Evolutionary conservation across 805 yeast species (phyloP), one percentile per base, ranked within the genome.

Genomic region (Danielia reshetovae): DNA sequence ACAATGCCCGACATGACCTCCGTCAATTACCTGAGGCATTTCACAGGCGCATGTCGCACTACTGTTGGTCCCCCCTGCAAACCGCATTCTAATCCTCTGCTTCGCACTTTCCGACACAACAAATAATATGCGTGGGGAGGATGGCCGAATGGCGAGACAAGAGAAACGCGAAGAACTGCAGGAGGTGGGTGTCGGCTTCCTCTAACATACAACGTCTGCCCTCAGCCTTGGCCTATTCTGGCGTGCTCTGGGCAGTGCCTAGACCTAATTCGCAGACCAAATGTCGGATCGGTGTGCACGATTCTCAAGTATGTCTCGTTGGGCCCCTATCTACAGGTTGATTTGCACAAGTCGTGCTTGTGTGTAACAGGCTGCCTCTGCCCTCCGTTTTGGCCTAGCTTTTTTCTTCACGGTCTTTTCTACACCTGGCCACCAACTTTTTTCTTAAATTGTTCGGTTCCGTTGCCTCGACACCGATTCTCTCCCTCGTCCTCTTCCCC

Each of bases 221-320:
- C n/a, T n/a, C n/a, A n/a, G n/a, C n/a, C n/a, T n/a, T n/a, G n/a
- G n/a, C n/a, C n/a, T n/a, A n/a, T n/a, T n/a, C n/a, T 29, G 13
- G 7, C 14, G 28, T 12, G 28, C 28, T 17, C 28, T 26, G 28
- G 11, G 15, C 28, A 26, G n/a, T 17, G 28, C 18, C 28, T 26
- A 26, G 28, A 15, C 28, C 28, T 4, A 7, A 7, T 11, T 15
- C 28, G 28, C 18, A 26, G 16, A 15, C 18, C 28, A 15, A 15
- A 26, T 26, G 28, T 26, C 28, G 28, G 28, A 5, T 11, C 28
- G 28, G 7, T 13, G 7, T 14, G 9, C 22, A 19, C 22, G 22
- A 19, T 24, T n/a, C 9, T 9, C 13, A 24, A n/a, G 13, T 8
- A 15, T 26, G 28, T 12, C 28, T 26, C 9, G 18, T 13, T 13